These are phyloP conservation scores for Suillus subaureus DNA, from an alignment of 768 basidiomycete genomes.

Conservation along the genomic window DNA sequence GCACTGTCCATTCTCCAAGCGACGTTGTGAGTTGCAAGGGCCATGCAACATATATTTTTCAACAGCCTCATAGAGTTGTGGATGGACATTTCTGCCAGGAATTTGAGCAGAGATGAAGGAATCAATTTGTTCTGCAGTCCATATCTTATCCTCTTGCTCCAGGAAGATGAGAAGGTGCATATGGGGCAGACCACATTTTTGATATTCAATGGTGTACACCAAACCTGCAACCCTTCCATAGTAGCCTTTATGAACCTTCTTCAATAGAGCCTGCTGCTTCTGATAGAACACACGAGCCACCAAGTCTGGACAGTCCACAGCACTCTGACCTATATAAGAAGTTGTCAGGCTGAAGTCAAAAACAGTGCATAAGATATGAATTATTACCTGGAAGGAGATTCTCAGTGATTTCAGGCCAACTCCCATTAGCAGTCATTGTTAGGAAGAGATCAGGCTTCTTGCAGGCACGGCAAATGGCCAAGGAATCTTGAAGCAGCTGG, in stretches of 20 bases:
- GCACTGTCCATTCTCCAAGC: constrained; percentile 46
- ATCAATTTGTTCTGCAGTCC: constrained; percentile 40
- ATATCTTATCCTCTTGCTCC: constrained; percentile 32
- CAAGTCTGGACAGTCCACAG: constrained; percentile 49
- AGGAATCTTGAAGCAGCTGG: constrained; percentile 45
- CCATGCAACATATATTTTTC: constrained; percentile 49
- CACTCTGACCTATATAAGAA: constrained; percentile 27
- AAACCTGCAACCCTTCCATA: constrained; percentile 45
- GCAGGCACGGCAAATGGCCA: constrained; percentile 44
- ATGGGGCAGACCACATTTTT: constrained; percentile 58
- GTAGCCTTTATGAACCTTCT: constrained; percentile 40
- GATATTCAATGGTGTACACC: constrained; percentile 59
- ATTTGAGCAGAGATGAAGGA: constrained; percentile 41
- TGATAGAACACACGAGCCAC: constrained; percentile 46
- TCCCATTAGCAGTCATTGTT: constrained; percentile 54
- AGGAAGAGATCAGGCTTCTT: constrained; percentile 47
- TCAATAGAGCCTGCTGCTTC: constrained; percentile 40
- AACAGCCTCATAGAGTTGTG: constrained; percentile 43
- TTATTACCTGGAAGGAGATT: constrained; percentile 38
- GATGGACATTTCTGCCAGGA: constrained; percentile 43
- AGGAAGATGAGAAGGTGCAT: constrained; percentile 53
- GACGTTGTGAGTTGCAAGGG: constrained; percentile 36
- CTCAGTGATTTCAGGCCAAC: constrained; percentile 46
- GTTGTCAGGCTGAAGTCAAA: not conserved
- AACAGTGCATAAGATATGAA: no score